Percentiles rank a stretch among this genome's conserved stretches.
phyloP scores from a whole-genome alignment of 2,329 filamentous ascomycete species.

The Colletotrichum limetticola region DNA sequence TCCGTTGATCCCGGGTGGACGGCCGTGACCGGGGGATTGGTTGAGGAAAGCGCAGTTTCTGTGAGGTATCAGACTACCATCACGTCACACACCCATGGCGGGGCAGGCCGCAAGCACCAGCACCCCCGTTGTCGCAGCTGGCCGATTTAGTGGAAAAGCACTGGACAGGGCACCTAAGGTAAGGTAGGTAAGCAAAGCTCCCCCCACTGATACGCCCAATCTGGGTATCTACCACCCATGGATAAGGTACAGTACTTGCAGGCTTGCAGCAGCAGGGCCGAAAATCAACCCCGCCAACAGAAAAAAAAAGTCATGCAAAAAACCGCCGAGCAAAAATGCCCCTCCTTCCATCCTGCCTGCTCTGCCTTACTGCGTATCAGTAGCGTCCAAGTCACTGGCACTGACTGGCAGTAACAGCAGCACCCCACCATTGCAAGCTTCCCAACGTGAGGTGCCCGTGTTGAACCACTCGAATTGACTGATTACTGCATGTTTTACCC shows the following conservation, averaged over 20 bases:
- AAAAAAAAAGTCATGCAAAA: slow-evolving; percentile 31
- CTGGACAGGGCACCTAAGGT: too few relatives aligned
- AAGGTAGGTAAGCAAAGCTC: neutral
- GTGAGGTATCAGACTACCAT: slow-evolving; percentile 34
- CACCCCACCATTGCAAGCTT: slow-evolving; percentile 38
- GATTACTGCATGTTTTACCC: slow-evolving; percentile 22
- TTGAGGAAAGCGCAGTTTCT: slow-evolving; percentile 10
- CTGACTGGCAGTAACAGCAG: neutral
- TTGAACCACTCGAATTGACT: slow-evolving; percentile 31
- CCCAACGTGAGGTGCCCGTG: slow-evolving; percentile 27
- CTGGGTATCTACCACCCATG: neutral
- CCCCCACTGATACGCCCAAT: slow-evolving; percentile 27
- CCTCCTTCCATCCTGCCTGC: neutral
- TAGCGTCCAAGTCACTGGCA: neutral
- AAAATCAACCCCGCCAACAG: slow-evolving; percentile 39
- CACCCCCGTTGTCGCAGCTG: neutral
- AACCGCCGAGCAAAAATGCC: slow-evolving; percentile 6
- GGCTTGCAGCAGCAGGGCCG: neutral
- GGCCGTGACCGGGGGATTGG: neutral
- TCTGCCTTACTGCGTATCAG: neutral
- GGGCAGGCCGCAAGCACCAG: slow-evolving; percentile 9
- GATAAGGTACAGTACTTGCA: neutral
- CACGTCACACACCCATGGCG: slow-evolving; percentile 36
- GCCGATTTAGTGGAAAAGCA: neutral
- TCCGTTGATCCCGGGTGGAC: neutral